Evolutionary conservation across 169 alveolate species (phyloP), one percentile per base, ranked within the genome.

Genomic region (Perkinsus marinus): DNA sequence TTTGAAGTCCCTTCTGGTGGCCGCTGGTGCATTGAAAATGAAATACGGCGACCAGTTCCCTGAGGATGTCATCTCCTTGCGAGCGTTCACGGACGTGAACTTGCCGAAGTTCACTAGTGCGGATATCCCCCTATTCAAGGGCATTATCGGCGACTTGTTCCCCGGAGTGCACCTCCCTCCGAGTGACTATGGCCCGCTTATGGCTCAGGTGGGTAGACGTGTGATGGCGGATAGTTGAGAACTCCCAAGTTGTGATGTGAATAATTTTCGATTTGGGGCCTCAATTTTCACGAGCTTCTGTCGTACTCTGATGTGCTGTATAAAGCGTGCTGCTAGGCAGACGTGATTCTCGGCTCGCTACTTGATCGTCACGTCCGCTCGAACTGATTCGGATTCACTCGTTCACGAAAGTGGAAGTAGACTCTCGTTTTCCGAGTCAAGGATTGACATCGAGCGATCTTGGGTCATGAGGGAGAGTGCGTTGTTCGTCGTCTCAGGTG

Each of bases 31-130:
- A 36, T 92, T 96, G 79, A 97, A 96, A 92, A 93, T 97, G 90
- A 96, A 96, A 43, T 92, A 94, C 89, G 98, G 98, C 39, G 98
- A 96, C 90, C n/a, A 57, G 43, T 92, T 95, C 96, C 97, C 96
- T 90, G 99, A 98, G 94, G 98, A 96, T 68, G 95, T 96, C 92
- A 95, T 98, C 91, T 95, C 97, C 26, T 95, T 98, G 91, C 96
- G 98, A 91, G 99, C 99, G 38, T 91, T 98, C 41, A 94, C 98
- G 91, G 99, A 98, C 94, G 99, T 98, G 43, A 98, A 98, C 94
- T 98, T 97, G 43, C 99, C 99, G 10, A 98, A 98, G 94, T 98
- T 98, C 94, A 95, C 97, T 92, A 96, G 97, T 92, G 98, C 97
- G 92, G 99, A 98, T 96, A 93, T 98, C 43, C 99, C 99, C 22